Evolutionary conservation across 2,329 filamentous ascomycete genomes (phyloP), one percentile per base, ranked within the genome.

Genomic region (Aureobasidium subglaciale): DNA sequence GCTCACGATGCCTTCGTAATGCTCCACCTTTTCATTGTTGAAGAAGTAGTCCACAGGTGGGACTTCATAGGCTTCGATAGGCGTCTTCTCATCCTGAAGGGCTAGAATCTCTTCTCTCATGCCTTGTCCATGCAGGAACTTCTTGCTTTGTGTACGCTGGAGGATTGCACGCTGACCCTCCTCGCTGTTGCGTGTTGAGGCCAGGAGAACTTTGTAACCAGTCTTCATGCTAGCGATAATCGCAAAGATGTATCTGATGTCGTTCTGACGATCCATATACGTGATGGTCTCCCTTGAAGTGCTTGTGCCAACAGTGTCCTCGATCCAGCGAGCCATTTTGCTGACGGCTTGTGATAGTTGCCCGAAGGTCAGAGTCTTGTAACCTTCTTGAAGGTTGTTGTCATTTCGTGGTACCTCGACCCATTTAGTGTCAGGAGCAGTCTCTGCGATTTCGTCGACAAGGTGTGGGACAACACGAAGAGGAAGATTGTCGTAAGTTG

Each of bases 1-100:
- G 2, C 67, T 64, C n/a, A 67, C 73, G 2, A 61, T 65, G 37
- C 67, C 70, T 3, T 59, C 61, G 52, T 70, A 73, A 40, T 56
- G 56, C 22, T 59, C 29, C 9, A 52, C 46, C 9, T 48, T 24
- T 3, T 48, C 42, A 5, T 35, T 25, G 5, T 40, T 40, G 9
- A 61, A 34, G 9, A 60, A 34, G 20, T 58, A 56, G 7, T 58
- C 52, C 16, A 61, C 32, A 2, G 46, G 25, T 24, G 60, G 56
- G 20, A 61, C 45, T 29, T 59, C 46, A 20, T 48, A 54, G 8
- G 42, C 34, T 4, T 54, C 37, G n/a, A 60, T 30, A 1, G 32
- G 20, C 15, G 46, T 41, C 29, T 56, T 50, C 11, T 50, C 41
- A 20, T 58, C 48, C 18, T 53, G 30, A 8, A 60, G 29, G n/a